Conservation (phyloP, 371 early-diverging fungal species). For the Vairimorpha necatrix region DNA sequence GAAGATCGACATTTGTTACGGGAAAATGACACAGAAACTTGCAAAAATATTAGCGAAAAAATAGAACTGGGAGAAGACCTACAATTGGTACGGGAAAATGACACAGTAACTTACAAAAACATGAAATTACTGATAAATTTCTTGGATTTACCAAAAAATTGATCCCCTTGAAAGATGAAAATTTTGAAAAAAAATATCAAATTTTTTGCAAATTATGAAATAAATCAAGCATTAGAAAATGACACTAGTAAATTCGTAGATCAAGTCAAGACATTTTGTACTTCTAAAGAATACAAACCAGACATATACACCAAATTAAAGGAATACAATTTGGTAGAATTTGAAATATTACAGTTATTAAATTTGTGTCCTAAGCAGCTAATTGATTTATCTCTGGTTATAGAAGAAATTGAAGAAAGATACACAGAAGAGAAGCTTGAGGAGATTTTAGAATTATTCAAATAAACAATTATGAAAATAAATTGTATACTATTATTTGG, state of each 20-base stretch:
- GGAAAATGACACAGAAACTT: too few relatives aligned
- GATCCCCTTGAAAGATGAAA: constrained; percentile 1
- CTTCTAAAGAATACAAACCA: not conserved
- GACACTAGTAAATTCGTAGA: not conserved
- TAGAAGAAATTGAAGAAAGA: constrained; percentile 65
- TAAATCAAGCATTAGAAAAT: constrained; percentile 8
- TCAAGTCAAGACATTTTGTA: not conserved
- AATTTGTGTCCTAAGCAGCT: constrained; percentile 55
- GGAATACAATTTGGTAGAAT: constrained; percentile 34
- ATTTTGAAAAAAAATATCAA: constrained; percentile 23
- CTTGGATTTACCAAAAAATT: too few relatives aligned
- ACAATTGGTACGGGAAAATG: too few relatives aligned
- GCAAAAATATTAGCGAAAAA: too few relatives aligned
- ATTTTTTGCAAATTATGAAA: constrained; percentile 24
- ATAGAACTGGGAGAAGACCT: too few relatives aligned
- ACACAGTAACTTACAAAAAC: not conserved
- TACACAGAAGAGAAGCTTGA: constrained; percentile 54
- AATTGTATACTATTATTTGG: not conserved
- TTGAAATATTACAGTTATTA: constrained; percentile 61
- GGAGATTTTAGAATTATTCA: constrained; percentile 53
- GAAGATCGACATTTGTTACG: too few relatives aligned
- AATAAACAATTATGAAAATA: not conserved
- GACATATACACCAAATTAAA: constrained; percentile 31
- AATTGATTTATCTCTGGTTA: constrained; percentile 59
- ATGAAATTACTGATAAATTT: not conserved